These are phyloP conservation scores for Populus hybrid DNA, from an alignment of 441 rosid genomes.

Conservation along the genomic window DNA sequence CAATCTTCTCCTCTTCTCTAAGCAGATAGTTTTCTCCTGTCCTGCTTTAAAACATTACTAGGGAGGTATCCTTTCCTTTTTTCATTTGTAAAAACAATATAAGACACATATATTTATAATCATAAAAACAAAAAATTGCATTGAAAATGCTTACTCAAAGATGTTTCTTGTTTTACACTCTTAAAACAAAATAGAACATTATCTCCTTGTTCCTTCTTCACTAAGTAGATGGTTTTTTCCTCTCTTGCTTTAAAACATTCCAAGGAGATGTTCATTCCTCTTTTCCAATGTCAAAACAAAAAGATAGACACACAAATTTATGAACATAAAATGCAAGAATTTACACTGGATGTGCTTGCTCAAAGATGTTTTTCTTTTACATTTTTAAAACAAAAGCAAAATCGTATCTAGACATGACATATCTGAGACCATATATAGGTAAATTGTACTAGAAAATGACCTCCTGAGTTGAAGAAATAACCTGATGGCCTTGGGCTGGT, in stretches of 20 bases:
- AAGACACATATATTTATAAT: neutral
- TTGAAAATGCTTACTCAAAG: neutral
- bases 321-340: neutral
- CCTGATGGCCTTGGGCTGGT: slow-evolving; percentile 82
- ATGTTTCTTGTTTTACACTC: neutral
- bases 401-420: neutral
- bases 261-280: neutral
- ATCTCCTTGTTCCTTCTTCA: neutral
- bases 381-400: neutral
- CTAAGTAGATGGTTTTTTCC: neutral
- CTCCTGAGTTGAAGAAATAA: slow-evolving; percentile 22
- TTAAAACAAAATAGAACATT: neutral
- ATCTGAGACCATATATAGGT: neutral
- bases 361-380: no score
- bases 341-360: neutral
- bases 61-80: neutral
- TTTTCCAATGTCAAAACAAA: neutral
- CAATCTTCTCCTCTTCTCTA: neutral
- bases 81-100: neutral
- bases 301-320: neutral
- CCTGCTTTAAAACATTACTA: neutral
- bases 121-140: neutral
- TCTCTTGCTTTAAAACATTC: neutral
- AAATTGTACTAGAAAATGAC: neutral
- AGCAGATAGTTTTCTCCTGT: neutral